A percentile compares a stretch with the other conserved stretches of the same genome.
Evolutionary conservation across 75 land plant genomes (phyloP).

Genomic region (Picea sitchensis): DNA sequence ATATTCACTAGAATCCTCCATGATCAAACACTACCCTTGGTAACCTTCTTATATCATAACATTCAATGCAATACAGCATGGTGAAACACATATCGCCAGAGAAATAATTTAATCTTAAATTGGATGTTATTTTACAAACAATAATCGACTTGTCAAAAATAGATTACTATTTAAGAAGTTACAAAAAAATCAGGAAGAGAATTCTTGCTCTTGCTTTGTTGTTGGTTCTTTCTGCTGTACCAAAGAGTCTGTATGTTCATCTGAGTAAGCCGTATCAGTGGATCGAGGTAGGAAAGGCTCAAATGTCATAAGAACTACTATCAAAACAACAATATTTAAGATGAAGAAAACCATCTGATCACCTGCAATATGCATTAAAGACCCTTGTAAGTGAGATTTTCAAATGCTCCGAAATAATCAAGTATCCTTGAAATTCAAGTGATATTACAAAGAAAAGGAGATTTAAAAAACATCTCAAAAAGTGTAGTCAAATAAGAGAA

Average conservation of each 20-base stretch:
- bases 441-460: neutral
- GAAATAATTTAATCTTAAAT: no score
- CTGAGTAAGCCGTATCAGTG: neutral
- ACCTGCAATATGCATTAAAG: slow-evolving; percentile 37
- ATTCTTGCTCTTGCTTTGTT: no score
- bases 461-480: neutral
- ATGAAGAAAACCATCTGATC: slow-evolving; percentile 59
- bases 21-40: no score
- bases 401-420: neutral
- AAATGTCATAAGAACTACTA: slow-evolving; percentile 40
- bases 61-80: no score
- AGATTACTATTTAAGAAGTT: no score
- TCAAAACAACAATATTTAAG: slow-evolving; percentile 25
- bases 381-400: neutral
- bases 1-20: no score
- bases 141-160: no score
- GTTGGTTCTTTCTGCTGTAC: neutral
- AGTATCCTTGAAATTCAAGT: neutral
- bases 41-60: no score
- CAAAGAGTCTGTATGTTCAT: neutral
- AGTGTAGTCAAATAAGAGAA: neutral
- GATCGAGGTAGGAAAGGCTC: slow-evolving; percentile 50
- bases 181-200: no score
- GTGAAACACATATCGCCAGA: no score
- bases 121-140: no score